Evolutionary conservation across 257 asterid genomes (phyloP).

Genomic region (Eustoma russellianum): DNA sequence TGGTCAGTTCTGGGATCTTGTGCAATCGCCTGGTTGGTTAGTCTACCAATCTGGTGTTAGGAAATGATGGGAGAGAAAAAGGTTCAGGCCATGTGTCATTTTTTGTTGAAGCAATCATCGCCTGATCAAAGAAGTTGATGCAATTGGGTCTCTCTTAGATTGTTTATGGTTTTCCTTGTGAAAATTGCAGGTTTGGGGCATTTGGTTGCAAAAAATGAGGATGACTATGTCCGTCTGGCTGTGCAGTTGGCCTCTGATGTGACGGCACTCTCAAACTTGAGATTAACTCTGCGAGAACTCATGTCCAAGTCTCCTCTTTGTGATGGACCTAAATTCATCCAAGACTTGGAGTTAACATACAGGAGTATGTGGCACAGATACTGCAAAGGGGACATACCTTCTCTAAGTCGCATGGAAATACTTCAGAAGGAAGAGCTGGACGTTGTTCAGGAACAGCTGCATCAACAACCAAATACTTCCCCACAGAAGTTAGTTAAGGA

Average conservation of each 20-base stretch:
- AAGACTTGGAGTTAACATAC: constrained; percentile 59
- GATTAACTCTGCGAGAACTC: constrained; percentile 63
- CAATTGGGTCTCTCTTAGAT: no score
- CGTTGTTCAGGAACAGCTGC: constrained; percentile 15
- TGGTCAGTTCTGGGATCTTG: neutral
- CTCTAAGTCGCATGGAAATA: constrained; percentile 47
- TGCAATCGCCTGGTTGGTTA: no score
- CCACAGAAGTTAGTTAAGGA: constrained; percentile 21
- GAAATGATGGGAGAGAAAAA: no score
- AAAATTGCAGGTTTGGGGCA: constrained; percentile 51
- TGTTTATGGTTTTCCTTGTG: neutral
- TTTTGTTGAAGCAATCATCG: no score
- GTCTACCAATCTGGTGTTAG: no score
- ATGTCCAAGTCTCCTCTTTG: constrained; percentile 90
- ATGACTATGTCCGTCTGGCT: constrained; percentile 72
- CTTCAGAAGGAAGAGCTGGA: constrained; percentile 28
- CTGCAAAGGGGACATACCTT: constrained; percentile 79
- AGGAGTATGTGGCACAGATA: constrained; percentile 77
- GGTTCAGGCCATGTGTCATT: no score
- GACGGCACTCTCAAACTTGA: constrained; percentile 61
- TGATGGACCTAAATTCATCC: constrained; percentile 58
- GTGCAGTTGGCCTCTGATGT: constrained; percentile 61
- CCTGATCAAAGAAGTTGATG: no score
- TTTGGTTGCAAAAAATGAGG: constrained; percentile 73
- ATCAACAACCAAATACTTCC: constrained; percentile 6